Conservation (phyloP, 306 rosid genomes). For the Prinsepia uniflora region DNA sequence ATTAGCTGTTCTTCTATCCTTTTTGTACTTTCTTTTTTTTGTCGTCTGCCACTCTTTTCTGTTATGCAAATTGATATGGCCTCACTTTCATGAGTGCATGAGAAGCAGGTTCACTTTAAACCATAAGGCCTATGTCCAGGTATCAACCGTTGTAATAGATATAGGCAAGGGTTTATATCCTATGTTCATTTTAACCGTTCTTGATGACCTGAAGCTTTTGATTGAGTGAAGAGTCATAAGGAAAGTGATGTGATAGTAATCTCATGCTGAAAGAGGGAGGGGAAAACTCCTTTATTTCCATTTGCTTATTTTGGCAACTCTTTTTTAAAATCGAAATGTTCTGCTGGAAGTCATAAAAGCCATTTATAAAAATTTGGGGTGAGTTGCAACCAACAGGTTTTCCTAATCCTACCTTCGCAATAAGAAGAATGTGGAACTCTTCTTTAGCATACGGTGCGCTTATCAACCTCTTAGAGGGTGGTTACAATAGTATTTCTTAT, state of each 20-base stretch:
- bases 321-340: neutral
- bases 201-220: neutral
- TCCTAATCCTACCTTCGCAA: no score
- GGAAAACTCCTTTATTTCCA: neutral
- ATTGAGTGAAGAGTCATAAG: neutral
- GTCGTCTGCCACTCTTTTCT: neutral
- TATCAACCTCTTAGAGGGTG: neutral
- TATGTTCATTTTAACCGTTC: neutral
- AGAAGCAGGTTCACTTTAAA: neutral
- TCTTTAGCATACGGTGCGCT: neutral
- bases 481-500: neutral
- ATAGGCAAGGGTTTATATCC: neutral
- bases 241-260: neutral
- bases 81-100: no score
- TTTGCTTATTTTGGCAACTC: neutral
- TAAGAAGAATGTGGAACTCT: no score
- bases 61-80: neutral
- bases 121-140: neutral
- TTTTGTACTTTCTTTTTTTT: constrained; percentile 16
- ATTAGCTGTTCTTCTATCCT: constrained; percentile 1
- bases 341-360: neutral
- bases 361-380: neutral
- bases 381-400: neutral
- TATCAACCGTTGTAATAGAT: neutral
- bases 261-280: neutral